Evolutionary conservation across 2,329 filamentous ascomycete species (phyloP), one percentile per base, ranked within the genome.

Genomic region (Scytalidium lignicola): DNA sequence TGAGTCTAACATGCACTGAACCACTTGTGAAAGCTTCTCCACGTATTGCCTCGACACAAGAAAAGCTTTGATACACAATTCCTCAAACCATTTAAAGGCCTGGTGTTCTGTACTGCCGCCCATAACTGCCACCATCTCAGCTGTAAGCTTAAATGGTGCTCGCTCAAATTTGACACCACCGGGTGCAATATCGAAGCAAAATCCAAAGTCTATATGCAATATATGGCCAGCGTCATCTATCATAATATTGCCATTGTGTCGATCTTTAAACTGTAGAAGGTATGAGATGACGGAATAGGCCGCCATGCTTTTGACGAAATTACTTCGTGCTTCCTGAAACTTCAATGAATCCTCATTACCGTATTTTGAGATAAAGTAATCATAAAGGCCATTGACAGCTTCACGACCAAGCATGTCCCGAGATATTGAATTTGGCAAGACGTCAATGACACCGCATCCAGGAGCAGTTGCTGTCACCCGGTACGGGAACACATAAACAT

Each of bases 221-320:
- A 99, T 96, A 70, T 99, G 93, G 3, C 95, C 93, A 0, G 87
- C 88, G 62, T 96, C 92, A 67, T 99, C 92, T 55, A 99, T 85
- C 95, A 99, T 99, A 74, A 99, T 99, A 74, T 99, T 99, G 54
- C 93, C 93, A 67, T 99, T 99, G 73, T 99, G 93, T 2, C 93
- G 85, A 66, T 99, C 93, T 70, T 99, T 99, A 83, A 99, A 97
- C 64, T 99, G 95, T 32, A 99, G 74, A 13, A 99, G 76, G 72
- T 95, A 99, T 0, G 90, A 95, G 57, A 99, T 97, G 62, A 99
- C 86, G 17, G 88, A 95, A 74, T 99, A 99, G 12, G 93, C 95
- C 0, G 95, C 93, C 93, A 99, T 97, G 65, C 87, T 93, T 74
- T 99, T 99, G 70, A 99, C 91, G 65, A 99, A 99, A 70, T 97